phyloP scores from a whole-genome alignment of 257 asterid species.

The Sherardia arvensis region DNA sequence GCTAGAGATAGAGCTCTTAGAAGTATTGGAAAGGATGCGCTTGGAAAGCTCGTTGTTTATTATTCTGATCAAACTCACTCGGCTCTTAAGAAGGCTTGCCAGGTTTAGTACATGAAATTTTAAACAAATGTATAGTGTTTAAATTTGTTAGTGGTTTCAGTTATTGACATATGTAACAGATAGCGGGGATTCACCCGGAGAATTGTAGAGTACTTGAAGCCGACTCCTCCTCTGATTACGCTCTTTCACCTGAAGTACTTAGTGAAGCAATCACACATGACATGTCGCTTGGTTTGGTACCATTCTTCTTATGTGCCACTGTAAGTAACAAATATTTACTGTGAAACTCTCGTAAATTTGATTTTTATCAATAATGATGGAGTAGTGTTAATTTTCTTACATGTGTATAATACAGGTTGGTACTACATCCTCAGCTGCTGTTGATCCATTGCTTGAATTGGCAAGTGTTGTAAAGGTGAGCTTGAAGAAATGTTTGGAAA shows the following conservation, averaged over 20 bases:
- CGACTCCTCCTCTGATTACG: conserved; percentile 48
- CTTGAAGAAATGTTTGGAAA: background rate
- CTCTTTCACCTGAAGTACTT: conserved; percentile 65
- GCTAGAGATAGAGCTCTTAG: conserved; percentile 72
- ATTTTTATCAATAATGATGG: background rate
- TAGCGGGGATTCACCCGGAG: conserved; percentile 73
- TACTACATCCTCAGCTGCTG: conserved; percentile 89
- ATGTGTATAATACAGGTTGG: conserved; percentile 51
- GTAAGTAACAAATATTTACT: conserved; percentile 25
- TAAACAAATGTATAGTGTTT: background rate
- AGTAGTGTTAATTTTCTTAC: background rate
- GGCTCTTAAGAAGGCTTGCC: conserved; percentile 72
- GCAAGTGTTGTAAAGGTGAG: conserved; percentile 62
- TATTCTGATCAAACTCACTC: conserved; percentile 90
- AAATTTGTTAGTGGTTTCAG: background rate
- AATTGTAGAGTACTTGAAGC: conserved; percentile 65
- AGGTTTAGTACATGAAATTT: conserved; percentile 34
- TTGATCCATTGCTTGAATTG: conserved; percentile 72
- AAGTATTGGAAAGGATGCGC: conserved; percentile 54
- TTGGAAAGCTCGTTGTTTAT: conserved; percentile 66
- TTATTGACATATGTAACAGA: conserved; percentile 34
- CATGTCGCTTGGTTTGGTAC: conserved; percentile 66
- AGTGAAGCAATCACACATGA: conserved; percentile 58
- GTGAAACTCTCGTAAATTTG: background rate
- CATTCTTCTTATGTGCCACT: conserved; percentile 93